Conservation (phyloP, 345 rosid genomes). For the Salix purpurea region DNA sequence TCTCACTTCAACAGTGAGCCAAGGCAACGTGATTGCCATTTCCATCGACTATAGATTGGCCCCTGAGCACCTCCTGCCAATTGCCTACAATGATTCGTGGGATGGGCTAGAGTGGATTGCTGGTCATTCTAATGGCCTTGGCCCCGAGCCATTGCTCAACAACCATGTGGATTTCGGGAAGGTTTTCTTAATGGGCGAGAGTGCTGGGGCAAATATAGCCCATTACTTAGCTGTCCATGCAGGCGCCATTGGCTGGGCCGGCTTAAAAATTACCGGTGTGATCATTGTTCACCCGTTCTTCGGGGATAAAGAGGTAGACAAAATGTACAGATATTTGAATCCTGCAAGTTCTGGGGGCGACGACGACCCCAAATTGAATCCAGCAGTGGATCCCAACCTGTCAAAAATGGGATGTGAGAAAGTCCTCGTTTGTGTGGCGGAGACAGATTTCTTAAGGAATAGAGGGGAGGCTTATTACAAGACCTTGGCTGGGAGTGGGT, state of each 20-base stretch:
- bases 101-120: constrained; percentile 19
- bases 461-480: constrained; percentile 32
- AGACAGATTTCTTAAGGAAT: constrained; percentile 25
- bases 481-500: constrained; percentile 8
- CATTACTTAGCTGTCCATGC: constrained; percentile 21
- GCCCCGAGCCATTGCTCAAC: constrained; percentile 25
- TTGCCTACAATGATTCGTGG: constrained; percentile 17
- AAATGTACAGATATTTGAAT: constrained; percentile 24
- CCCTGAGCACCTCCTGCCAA: constrained; percentile 18
- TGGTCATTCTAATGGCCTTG: constrained; percentile 5
- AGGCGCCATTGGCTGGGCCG: constrained; percentile 8
- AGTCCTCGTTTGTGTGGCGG: constrained; percentile 45
- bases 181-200: constrained; percentile 19
- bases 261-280: background rate
- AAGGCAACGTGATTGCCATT: constrained; percentile 13
- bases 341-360: constrained; percentile 29
- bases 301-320: constrained; percentile 30
- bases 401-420: constrained; percentile 22
- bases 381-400: constrained; percentile 31
- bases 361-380: constrained; percentile 40
- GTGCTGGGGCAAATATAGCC: constrained; percentile 24
- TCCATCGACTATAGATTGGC: constrained; percentile 20
- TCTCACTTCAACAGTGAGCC: no score
- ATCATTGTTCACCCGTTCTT: constrained; percentile 24
- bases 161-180: constrained; percentile 12